Evolutionary conservation across 331 rosid species (phyloP).

Genomic region (Telfairia occidentalis): DNA sequence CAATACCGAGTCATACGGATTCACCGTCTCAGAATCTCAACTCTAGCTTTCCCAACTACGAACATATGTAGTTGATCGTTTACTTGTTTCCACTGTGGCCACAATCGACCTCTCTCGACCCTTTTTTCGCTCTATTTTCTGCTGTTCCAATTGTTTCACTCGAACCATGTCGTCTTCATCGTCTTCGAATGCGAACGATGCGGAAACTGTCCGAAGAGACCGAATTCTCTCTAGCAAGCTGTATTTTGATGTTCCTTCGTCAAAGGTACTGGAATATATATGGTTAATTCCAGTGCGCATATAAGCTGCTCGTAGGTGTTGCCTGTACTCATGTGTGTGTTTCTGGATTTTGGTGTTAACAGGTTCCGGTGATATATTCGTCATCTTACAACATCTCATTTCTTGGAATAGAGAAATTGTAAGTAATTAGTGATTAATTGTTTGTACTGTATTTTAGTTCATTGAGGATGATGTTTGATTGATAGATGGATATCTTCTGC

Average conservation of each 20-base stretch:
- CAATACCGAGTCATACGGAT: not conserved
- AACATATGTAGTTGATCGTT: not conserved
- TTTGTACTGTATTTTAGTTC: not conserved
- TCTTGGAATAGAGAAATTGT: constrained; percentile 82
- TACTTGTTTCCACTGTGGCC: constrained; percentile 6
- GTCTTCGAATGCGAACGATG: constrained; percentile 20
- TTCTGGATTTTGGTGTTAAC: constrained; percentile 16
- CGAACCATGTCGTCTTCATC: constrained; percentile 40
- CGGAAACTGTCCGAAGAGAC: constrained; percentile 26
- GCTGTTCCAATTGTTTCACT: constrained; percentile 4
- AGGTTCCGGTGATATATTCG: constrained; percentile 86
- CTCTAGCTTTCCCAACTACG: not conserved
- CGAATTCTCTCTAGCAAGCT: constrained; percentile 79
- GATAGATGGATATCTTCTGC: not conserved
- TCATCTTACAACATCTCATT: constrained; percentile 57
- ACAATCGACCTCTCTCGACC: constrained; percentile 14
- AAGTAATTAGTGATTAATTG: constrained; percentile 16
- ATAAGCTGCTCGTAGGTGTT: not conserved
- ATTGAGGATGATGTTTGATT: not conserved
- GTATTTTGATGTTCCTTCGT: constrained; percentile 50
- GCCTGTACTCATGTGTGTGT: not conserved
- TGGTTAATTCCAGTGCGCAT: not conserved
- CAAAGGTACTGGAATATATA: constrained; percentile 37
- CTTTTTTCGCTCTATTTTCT: constrained; percentile 11
- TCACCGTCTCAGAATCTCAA: not conserved